phyloP scores from a whole-genome alignment of 257 asterid species.

The Przewalskia tangutica region DNA sequence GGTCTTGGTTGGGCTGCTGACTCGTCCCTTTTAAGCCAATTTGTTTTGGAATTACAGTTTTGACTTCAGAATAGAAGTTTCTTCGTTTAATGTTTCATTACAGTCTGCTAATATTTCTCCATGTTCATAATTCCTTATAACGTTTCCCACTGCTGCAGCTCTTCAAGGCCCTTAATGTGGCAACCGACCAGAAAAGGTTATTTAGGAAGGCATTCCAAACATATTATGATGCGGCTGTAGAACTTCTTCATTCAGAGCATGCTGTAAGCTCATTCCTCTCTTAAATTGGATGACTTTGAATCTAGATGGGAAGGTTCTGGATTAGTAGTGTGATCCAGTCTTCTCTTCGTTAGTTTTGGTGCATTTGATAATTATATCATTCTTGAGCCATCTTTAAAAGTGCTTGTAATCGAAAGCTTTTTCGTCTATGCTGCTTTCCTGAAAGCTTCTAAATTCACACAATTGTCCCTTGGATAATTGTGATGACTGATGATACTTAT shows the following conservation, averaged over 20 bases:
- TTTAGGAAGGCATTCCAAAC: slow-evolving; percentile 73
- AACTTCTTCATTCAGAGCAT: slow-evolving; percentile 88
- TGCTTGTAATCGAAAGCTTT: neutral
- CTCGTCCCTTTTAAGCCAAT: neutral
- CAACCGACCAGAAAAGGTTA: slow-evolving; percentile 68
- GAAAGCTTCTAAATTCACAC: neutral
- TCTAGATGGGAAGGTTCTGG: neutral
- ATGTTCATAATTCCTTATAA: neutral
- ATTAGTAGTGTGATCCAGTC: neutral
- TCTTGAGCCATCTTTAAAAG: neutral
- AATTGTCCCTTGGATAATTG: neutral
- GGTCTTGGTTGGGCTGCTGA: neutral
- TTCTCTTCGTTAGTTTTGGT: neutral
- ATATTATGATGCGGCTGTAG: slow-evolving; percentile 77
- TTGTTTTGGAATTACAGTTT: neutral
- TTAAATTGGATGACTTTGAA: neutral
- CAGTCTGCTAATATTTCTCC: neutral
- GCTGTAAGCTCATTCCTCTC: slow-evolving; percentile 40
- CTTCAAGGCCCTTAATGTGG: slow-evolving; percentile 69
- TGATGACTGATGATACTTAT: slow-evolving; percentile 15
- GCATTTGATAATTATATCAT: neutral
- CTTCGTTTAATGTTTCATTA: neutral
- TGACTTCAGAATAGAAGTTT: neutral
- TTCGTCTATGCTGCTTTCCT: neutral
- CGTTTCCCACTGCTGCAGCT: slow-evolving; percentile 37